These are phyloP conservation scores for Penicillium sp. DNA, from an alignment of 2,329 filamentous ascomycete species.

Conservation along the genomic window DNA sequence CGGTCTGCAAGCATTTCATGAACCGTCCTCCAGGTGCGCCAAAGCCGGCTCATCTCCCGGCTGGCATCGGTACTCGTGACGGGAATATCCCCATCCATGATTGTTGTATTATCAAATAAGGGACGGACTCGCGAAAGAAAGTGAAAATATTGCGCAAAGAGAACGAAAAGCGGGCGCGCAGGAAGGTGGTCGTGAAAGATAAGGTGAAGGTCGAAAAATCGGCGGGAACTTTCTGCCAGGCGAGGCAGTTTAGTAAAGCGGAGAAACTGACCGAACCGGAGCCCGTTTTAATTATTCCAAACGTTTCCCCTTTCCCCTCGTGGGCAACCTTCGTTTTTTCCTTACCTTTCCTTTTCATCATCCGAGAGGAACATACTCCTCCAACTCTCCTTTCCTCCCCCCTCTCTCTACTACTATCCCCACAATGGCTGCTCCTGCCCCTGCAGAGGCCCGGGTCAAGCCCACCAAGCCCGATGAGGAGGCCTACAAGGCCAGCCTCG, in stretches of 20 bases:
- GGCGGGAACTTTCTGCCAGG: constrained; percentile 34
- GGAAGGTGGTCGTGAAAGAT: constrained; percentile 19
- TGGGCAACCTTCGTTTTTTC: constrained; percentile 16
- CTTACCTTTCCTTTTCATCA: constrained; percentile 13
- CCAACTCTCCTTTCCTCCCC: constrained; percentile 19
- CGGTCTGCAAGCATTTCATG: constrained; percentile 94
- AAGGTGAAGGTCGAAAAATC: constrained; percentile 31
- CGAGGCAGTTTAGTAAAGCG: constrained; percentile 26
- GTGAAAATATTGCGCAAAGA: constrained; percentile 5
- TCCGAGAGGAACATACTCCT: constrained; percentile 13
- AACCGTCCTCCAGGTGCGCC: constrained; percentile 90
- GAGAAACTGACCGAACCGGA: constrained; percentile 33
- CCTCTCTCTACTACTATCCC: constrained; percentile 15
- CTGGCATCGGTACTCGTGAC: constrained; percentile 40
- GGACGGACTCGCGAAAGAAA: neutral
- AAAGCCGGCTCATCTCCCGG: constrained; percentile 67
- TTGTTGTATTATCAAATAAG: constrained; percentile 12
- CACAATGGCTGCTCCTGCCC: constrained; percentile 44
- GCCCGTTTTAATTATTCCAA: constrained; percentile 26
- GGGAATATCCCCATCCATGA: constrained; percentile 46
- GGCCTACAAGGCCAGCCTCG: constrained; percentile 76
- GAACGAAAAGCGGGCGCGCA: constrained; percentile 9
- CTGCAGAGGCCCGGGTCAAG: constrained; percentile 54
- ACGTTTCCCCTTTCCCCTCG: constrained; percentile 29
- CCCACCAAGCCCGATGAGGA: constrained; percentile 88